Evolutionary conservation across 495 filamentous ascomycete species (phyloP).

Genomic region (Podospora sp.): DNA sequence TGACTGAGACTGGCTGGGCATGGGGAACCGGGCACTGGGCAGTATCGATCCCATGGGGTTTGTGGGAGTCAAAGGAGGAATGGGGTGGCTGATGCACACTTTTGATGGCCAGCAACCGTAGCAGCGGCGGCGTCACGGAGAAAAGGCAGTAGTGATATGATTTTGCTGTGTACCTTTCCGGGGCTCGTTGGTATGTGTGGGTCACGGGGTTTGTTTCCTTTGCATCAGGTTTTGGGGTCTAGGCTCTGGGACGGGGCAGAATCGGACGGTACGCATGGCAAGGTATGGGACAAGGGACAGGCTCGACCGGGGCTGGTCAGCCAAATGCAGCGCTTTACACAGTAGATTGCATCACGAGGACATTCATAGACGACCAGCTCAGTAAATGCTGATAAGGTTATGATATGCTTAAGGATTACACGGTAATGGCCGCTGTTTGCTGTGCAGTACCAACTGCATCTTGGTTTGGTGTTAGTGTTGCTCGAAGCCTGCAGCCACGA

Average conservation of each 20-base stretch:
- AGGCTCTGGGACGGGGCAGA: neutral
- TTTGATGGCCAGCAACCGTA: neutral
- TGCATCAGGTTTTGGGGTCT: neutral
- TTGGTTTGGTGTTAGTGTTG: neutral
- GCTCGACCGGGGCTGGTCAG: neutral
- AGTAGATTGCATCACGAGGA: slow-evolving; percentile 4
- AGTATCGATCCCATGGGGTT: neutral
- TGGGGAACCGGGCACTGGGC: neutral
- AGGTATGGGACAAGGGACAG: neutral
- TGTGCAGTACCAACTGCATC: slow-evolving; percentile 1
- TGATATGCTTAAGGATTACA: neutral
- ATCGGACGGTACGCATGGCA: neutral
- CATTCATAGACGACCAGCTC: neutral
- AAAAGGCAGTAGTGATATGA: slow-evolving; percentile 15
- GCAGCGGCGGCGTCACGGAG: slow-evolving; percentile 19
- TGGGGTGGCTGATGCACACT: neutral
- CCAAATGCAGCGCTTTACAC: neutral
- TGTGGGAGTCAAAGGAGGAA: neutral
- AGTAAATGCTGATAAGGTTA: neutral
- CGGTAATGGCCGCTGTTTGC: neutral
- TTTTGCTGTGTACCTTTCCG: neutral
- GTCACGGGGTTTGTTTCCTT: neutral
- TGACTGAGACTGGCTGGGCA: neutral
- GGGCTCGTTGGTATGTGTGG: neutral
- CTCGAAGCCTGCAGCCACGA: neutral